Evolutionary conservation across 495 filamentous ascomycete genomes (phyloP), one percentile per base, ranked within the genome.

Genomic region (Xylaria longipes): DNA sequence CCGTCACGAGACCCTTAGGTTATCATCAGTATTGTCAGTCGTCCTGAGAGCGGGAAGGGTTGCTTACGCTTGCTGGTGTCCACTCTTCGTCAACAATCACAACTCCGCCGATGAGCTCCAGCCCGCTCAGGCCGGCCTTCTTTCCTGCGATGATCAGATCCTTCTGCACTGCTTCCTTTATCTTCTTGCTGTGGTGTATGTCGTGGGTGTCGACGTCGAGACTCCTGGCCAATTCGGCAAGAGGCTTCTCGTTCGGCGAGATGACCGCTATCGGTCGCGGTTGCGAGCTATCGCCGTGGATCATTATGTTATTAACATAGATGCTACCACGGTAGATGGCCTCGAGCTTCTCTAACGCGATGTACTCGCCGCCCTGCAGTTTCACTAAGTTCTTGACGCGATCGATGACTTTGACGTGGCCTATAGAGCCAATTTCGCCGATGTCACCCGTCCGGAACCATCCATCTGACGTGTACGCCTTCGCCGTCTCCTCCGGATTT

Each of bases 401-500:
- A 80, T 98, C 95, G 74, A 98, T 90, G 80, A 98, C 91, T 69
- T 87, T 86, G 79, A 97, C 89, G 74, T 95, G 92, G 72, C 95
- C 95, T 58, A 89, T 82, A 29, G 87, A 84, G 76, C 95, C 92
- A 43, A 98, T 82, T 31, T 86, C 85, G 76, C 89, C 91, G 46
- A 98, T 93, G 72, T 98, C 95, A 12, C 95, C 95, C 0, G 95
- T 97, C 54, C 89, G 88, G 87, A 97, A 97, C 95, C 95, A 98
- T 57, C 95, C 95, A 71, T 97, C 95, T 46, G 89, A 80, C 1
- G 93, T 91, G 45, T 97, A 84, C 9, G 91, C 91, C 80, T 93
- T 93, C 61, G 85, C 84, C 7, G 95, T 97, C 79, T 97, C 93
- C 39, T 92, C 93, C 3, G 90, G 87, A 79, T 95, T 92, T 76